Conservation (phyloP, 176 grass and related monocot species). For the Saccharum officinarum region DNA sequence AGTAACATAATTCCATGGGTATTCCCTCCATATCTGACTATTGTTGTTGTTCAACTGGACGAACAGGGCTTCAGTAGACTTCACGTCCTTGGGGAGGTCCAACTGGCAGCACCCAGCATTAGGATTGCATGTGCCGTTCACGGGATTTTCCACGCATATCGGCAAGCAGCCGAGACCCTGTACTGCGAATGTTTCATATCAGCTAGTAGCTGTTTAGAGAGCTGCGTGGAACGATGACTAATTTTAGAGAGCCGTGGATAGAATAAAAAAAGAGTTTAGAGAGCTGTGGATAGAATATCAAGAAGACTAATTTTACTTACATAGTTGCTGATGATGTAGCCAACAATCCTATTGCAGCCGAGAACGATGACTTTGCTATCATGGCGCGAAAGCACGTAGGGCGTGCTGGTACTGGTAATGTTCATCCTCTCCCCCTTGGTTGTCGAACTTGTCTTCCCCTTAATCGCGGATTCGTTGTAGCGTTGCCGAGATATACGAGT, state of each 20-base stretch:
- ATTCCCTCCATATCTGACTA: no score
- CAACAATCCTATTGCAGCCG: conserved; percentile 9
- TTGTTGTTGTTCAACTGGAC: no score
- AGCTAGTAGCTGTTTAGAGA: background rate
- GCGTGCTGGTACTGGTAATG: background rate
- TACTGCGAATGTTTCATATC: background rate
- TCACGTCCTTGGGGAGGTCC: background rate
- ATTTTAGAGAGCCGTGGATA: background rate
- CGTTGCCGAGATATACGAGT: background rate
- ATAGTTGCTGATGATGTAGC: background rate
- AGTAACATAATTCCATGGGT: no score
- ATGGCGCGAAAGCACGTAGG: background rate
- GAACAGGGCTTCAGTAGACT: no score
- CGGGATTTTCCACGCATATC: background rate
- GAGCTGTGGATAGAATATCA: background rate
- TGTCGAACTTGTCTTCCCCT: accelerated
- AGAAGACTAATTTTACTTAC: background rate
- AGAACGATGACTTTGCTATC: conserved; percentile 13
- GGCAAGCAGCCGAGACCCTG: background rate
- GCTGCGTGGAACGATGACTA: no score
- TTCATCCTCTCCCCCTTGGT: accelerated
- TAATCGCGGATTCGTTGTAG: background rate
- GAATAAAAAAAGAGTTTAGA: background rate
- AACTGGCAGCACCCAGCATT: background rate
- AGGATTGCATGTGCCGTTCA: background rate